phyloP scores from a whole-genome alignment of 495 filamentous ascomycete species.

The Platismatia glauca region DNA sequence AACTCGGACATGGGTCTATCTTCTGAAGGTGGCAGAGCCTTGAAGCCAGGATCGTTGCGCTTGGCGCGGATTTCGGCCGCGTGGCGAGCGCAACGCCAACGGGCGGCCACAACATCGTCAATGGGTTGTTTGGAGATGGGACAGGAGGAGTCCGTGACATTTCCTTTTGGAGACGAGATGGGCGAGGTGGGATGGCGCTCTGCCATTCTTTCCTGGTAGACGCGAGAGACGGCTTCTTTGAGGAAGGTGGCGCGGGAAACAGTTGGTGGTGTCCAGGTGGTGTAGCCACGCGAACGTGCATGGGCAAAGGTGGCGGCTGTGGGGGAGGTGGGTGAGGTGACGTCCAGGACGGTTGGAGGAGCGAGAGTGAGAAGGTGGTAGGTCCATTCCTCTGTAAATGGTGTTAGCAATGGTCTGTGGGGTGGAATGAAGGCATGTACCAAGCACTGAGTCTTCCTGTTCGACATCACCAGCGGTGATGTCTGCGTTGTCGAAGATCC shows the following conservation, averaged over 20 bases:
- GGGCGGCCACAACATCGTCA: slow-evolving; percentile 22
- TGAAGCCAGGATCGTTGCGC: slow-evolving; percentile 29
- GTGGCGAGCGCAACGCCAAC: slow-evolving; percentile 33
- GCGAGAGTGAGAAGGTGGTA: slow-evolving; percentile 52
- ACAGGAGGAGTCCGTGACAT: slow-evolving; percentile 11
- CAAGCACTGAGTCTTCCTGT: slow-evolving; percentile 46
- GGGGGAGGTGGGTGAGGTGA: slow-evolving; percentile 43
- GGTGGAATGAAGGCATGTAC: slow-evolving; percentile 30
- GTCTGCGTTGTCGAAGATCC: slow-evolving; percentile 45
- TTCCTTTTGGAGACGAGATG: slow-evolving; percentile 14
- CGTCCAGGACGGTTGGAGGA: slow-evolving; percentile 45
- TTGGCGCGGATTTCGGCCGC: slow-evolving; percentile 36
- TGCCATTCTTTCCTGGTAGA: slow-evolving; percentile 47
- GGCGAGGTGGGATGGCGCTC: slow-evolving; percentile 19
- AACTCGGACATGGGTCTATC: slow-evolving; percentile 43
- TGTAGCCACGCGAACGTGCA: slow-evolving; percentile 47
- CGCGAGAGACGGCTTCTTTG: slow-evolving; percentile 51
- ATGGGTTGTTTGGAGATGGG: slow-evolving; percentile 13
- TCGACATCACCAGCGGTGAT: slow-evolving; percentile 40
- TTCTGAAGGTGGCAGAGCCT: slow-evolving; percentile 28
- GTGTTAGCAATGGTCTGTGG: slow-evolving; percentile 26
- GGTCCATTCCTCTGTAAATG: slow-evolving; percentile 52
- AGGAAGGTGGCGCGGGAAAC: slow-evolving; percentile 51
- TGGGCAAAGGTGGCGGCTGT: slow-evolving; percentile 40
- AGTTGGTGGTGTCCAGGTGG: slow-evolving; percentile 45